phyloP scores from a whole-genome alignment of 148 eudicot genomes.

The Rhododendron vialii region DNA sequence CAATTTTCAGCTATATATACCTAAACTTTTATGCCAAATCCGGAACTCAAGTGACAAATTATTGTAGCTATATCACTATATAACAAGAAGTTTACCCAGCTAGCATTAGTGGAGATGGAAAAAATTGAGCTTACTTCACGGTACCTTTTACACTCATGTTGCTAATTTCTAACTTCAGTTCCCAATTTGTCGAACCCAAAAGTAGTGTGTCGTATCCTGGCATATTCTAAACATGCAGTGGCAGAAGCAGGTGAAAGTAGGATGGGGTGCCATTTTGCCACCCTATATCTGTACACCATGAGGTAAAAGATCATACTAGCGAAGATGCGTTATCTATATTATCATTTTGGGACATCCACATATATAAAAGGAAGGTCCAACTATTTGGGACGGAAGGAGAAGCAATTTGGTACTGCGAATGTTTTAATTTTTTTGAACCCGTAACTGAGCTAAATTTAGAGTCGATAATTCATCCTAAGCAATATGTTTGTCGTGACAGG shows the following conservation, averaged over 20 bases:
- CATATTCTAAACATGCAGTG: background rate
- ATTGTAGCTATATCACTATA: background rate
- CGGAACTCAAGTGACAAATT: background rate
- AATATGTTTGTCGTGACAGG: background rate
- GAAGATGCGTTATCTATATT: background rate
- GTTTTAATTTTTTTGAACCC: background rate
- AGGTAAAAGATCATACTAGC: background rate
- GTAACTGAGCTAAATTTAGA: background rate
- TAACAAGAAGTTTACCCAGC: background rate
- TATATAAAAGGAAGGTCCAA: background rate
- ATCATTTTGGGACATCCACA: too few relatives aligned
- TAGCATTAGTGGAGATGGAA: background rate
- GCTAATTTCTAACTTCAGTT: background rate
- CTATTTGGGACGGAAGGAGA: background rate
- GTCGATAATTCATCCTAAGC: background rate
- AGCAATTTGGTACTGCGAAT: background rate
- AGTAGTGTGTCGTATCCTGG: background rate
- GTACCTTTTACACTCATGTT: background rate
- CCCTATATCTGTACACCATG: background rate
- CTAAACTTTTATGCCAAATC: background rate
- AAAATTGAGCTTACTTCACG: background rate
- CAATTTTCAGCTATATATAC: background rate
- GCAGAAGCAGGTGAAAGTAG: background rate
- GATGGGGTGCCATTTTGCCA: background rate
- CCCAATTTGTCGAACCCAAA: background rate